Base-by-base conservation (phyloP, 495 filamentous ascomycete species). In the Geopyxis carbonaria region DNA sequence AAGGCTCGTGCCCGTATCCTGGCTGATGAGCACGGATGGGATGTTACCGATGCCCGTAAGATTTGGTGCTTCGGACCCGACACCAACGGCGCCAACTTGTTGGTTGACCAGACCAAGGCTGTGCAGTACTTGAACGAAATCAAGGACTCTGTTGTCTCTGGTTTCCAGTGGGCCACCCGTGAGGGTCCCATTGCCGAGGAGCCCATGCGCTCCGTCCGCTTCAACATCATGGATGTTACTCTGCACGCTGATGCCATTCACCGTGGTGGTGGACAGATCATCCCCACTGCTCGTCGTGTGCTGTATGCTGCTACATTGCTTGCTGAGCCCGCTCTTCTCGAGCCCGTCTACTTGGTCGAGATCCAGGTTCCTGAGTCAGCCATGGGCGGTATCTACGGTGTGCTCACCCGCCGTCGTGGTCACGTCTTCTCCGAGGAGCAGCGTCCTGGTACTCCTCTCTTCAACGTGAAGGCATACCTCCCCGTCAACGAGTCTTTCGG, bases 41-140 rank as follows among this genome's bases (percentile, higher is more conserved):
- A 99, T 70, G 89, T 99, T 57, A 99, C 89, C 51, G 89, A 99
- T 66, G 89, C 89, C 62, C 83, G 89, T 67, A 99, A 99, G 80
- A 99, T 99, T 62, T 99, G 89, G 89, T 87, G 81, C 61, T 99
- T 99, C 70, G 89, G 89, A 64, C 89, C 89, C 51, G 91, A 99
- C 63, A 92, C 85, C 58, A 84, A 66, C 58, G 89, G 89, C 64
- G 81, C 89, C 75, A 99, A 99, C 70, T 66, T 99, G 74, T 69
- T 99, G 45, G 78, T 99, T 56, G 89, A 99, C 64, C 27, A 31
- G 16, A 41, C 38, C 38, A 41, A 41, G 80, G 89, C 89, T 53
- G 89, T 99, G 44, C 89, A 99, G 70, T 99, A 95, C 76, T 71
- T 99, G 43, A 86, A 86, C 70, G 89, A 99, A 80, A 99, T 99